Evolutionary conservation across 306 rosid genomes (phyloP), one percentile per base, ranked within the genome.

Genomic region (Prunus davidiana): DNA sequence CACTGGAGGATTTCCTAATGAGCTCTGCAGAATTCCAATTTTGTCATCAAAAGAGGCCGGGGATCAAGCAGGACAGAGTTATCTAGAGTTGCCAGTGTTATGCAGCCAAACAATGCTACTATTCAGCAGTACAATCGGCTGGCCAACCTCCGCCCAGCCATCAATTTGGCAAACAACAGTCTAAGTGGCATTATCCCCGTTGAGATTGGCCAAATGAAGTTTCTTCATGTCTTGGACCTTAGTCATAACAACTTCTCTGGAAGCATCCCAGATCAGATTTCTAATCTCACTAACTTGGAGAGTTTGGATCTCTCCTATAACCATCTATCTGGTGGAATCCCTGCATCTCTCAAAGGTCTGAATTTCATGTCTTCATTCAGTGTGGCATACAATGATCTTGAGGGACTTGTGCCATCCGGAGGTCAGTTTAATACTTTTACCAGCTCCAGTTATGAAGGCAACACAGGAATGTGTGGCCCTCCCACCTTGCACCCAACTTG

Each of bases 361-460:
- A 15, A 18, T 64, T 64, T 64, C 47, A 0, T 64, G 25, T 64
- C 69, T 64, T 64, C 4, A 25, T 64, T 64, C 13, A 34, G 69
- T 64, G 49, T 64, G 24, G 69, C 69, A 34, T 15, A 64, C 69
- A 64, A 64, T 34, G 25, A 64, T 64, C 69, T 64, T 18, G 14
- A 0, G 5, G 69, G 49, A 15, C 25, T 6, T 30, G 25, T 18
- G 2, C 69, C 69, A 3, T 30, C 14, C 0, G 69, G 65, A 24
- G 16, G 34, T 12, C 65, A 60, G 38, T 60, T 60, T 25, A 1
- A 12, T 25, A 60, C 65, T 60, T 60, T 24, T 5, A 1, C 34
- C 34, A 7, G 1, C 64, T 58, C 34, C 0, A 60, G 65, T 0
- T 60, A 3, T 60, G 34, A 60, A 60, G 65, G 32, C 0, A 60